Base-by-base conservation (phyloP, 1,139 yeast species). In the Kluyveromyces marxianus region DNA sequence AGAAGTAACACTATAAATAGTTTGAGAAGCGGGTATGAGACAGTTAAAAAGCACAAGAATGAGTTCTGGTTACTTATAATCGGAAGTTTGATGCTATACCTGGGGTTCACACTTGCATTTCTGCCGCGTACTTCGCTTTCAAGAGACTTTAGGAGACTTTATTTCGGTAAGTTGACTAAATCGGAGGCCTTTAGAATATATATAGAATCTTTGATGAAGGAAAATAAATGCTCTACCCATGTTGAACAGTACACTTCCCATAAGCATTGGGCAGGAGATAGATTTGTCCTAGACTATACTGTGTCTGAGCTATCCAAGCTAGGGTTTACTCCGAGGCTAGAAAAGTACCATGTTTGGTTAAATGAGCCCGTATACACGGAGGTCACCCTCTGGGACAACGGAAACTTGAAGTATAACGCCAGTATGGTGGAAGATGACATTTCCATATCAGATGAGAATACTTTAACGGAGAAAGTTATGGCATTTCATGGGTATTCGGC, bases 81-180 rank as follows among this genome's bases (percentile, higher is more conserved):
- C 7, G 54, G 57, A 1, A 55, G 63, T 43, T 21, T 60, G 6
- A 41, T 53, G 8, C 47, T 62, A 3, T 64, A 63, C 49, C 27
- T 79, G 8, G 69, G 79, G 3, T 77, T 84, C 55, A 78, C 84
- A 46, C 69, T 88, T 43, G 79, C 86, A 1, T 90, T 90, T 60
- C 70, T 89, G 29, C 97, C 97, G 1, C 68, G 97, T 49, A 88
- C 97, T 1, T 86, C 96, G 1, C 69, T 88, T 24, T 79, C 85
- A 45, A 71, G 97, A 52, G 97, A 90, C 63, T 79, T 86, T 61
- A 74, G 92, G 55, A 68, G 96, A 46, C 66, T 87, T 57, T 88
- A 88, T 63, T 79, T 81, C 25, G 74, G 82, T 28, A 75, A 68
- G 46, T 58, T 83, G 43, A 80, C 89, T 2, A 75, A 74, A 50